Conservation (phyloP, 2,329 filamentous ascomycete genomes). For the Aspergillus sp. region DNA sequence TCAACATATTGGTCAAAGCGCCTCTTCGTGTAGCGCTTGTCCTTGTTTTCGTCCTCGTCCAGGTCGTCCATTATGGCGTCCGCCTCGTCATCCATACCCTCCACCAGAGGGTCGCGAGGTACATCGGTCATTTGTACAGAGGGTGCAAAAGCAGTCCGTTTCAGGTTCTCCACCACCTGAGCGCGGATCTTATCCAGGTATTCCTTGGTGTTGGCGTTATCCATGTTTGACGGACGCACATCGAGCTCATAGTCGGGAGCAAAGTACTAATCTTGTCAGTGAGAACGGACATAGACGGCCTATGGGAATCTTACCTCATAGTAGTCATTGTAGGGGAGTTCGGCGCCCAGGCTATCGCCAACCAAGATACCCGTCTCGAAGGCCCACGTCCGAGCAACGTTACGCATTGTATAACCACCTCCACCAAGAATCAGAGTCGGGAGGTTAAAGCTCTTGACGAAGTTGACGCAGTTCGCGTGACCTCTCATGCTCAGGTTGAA, state of each 20-base stretch:
- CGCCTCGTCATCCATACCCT: conserved; percentile 62
- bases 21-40: conserved; percentile 76
- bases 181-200: conserved; percentile 67
- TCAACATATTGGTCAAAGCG: conserved; percentile 77
- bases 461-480: conserved; percentile 69
- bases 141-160: conserved; percentile 61
- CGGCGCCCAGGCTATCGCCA: conserved; percentile 73
- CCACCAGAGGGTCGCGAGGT: conserved; percentile 54
- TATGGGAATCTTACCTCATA: conserved; percentile 59
- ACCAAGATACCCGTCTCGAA: conserved; percentile 78
- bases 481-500: conserved; percentile 71
- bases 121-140: conserved; percentile 66
- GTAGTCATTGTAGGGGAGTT: conserved; percentile 95
- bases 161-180: conserved; percentile 66
- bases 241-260: conserved; percentile 69
- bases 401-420: conserved; percentile 70
- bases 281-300: background rate
- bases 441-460: conserved; percentile 65
- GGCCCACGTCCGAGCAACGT: conserved; percentile 61
- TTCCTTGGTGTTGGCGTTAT: conserved; percentile 67
- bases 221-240: conserved; percentile 69
- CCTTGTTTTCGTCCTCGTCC: conserved; percentile 84
- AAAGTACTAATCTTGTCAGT: conserved; percentile 53
- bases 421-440: conserved; percentile 66
- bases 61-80: conserved; percentile 66